A percentile compares a stretch with the other conserved stretches of the same genome.
These are phyloP conservation scores for Paxillus involutus DNA, from an alignment of 768 basidiomycete genomes.

Conservation along the genomic window DNA sequence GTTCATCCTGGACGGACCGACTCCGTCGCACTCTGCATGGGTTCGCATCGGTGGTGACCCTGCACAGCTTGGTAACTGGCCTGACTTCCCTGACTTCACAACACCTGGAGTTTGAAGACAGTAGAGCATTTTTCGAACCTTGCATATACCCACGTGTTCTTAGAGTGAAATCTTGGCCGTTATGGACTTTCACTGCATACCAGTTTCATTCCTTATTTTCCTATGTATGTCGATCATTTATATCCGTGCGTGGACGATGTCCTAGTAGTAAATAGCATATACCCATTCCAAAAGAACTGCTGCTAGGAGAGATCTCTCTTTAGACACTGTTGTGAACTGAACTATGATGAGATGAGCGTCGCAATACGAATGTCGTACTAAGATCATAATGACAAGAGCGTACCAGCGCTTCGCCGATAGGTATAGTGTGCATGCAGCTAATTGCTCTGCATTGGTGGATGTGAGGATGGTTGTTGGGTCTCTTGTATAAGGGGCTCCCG, in stretches of 20 bases:
- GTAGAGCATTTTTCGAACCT: not conserved
- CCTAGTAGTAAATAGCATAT: not conserved
- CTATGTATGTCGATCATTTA: not conserved
- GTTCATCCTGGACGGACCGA: constrained; percentile 76
- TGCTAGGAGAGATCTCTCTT: not conserved
- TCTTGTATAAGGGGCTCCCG: constrained; percentile 19
- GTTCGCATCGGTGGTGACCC: constrained; percentile 83
- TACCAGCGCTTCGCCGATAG: not conserved
- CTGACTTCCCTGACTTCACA: constrained; percentile 64
- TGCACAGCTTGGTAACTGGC: constrained; percentile 69
- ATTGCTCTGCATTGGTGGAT: constrained; percentile 23
- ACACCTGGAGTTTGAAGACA: constrained; percentile 52
- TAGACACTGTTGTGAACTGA: not conserved
- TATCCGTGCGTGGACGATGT: not conserved
- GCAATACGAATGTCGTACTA: not conserved
- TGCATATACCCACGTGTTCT: not conserved
- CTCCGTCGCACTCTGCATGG: constrained; percentile 73
- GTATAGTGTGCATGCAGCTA: not conserved
- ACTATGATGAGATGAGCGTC: not conserved
- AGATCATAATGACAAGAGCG: not conserved
- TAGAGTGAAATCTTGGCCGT: not conserved
- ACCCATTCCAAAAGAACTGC: not conserved
- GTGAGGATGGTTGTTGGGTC: constrained; percentile 19
- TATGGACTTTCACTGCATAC: not conserved
- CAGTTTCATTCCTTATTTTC: too few species aligned